A percentile compares a stretch with the other conserved stretches of the same genome.
Evolutionary conservation across 2,329 filamentous ascomycete genomes (phyloP).

Genomic region (Dichotomopilus funicola): DNA sequence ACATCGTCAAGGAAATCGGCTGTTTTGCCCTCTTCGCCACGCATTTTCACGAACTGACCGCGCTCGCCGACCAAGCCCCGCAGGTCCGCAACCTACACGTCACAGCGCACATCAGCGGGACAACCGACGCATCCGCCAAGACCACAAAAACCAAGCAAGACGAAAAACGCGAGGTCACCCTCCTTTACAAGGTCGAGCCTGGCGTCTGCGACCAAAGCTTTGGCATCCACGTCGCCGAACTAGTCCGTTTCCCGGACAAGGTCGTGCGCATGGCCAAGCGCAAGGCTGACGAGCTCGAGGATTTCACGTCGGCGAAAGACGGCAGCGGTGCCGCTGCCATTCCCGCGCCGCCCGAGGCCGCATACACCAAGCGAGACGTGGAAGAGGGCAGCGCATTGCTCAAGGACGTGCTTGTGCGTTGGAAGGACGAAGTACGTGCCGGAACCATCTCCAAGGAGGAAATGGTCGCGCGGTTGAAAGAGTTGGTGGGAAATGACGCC

Average conservation of each 20-base stretch:
- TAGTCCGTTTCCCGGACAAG: conserved; percentile 93
- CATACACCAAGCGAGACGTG: conserved; percentile 77
- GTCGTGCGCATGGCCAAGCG: conserved; percentile 99
- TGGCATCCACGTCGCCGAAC: conserved; percentile 94
- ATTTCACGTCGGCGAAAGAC: conserved; percentile 69
- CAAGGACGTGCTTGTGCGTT: conserved; percentile 74
- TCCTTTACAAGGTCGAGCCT: conserved; percentile 93
- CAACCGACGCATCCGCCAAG: conserved; percentile 31
- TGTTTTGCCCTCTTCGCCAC: conserved; percentile 95
- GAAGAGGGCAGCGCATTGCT: conserved; percentile 80
- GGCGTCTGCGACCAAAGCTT: conserved; percentile 97
- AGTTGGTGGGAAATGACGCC: conserved; percentile 68
- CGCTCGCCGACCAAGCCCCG: conserved; percentile 75
- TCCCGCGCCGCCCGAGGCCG: conserved; percentile 36
- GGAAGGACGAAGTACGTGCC: conserved; percentile 69
- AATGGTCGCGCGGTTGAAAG: conserved; percentile 71
- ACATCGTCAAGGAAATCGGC: conserved; percentile 91
- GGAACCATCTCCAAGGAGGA: conserved; percentile 61
- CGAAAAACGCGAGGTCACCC: conserved; percentile 75
- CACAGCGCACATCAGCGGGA: conserved; percentile 77
- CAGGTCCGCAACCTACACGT: conserved; percentile 93
- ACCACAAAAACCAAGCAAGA: conserved; percentile 18
- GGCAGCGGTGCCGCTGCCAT: conserved; percentile 33
- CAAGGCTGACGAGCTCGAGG: conserved; percentile 96
- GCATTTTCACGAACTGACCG: conserved; percentile 96